A percentile compares a stretch with the other conserved stretches of the same genome.
Conservation (phyloP, 2,329 filamentous ascomycete species). For the Emmonsiellopsis sp. region DNA sequence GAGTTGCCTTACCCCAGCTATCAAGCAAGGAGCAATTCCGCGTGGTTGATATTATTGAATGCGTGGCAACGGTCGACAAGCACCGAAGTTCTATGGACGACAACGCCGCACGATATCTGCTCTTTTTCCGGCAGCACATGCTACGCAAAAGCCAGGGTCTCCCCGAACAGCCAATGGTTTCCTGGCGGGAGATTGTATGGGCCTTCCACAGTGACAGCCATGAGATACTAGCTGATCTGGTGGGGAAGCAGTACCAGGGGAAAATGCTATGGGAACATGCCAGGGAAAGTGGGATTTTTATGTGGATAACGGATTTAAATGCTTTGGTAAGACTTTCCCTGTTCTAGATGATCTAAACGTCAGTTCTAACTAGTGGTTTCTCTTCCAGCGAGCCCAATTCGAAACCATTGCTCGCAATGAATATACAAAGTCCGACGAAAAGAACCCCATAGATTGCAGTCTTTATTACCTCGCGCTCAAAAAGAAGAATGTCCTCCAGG, state of each 20-base stretch:
- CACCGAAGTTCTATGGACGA: slow-evolving; percentile 84
- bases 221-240: slow-evolving; percentile 79
- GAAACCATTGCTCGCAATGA: slow-evolving; percentile 88
- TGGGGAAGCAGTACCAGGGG: slow-evolving; percentile 68
- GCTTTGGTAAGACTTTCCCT: slow-evolving; percentile 56
- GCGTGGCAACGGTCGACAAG: slow-evolving; percentile 72
- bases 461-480: slow-evolving; percentile 83
- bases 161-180: slow-evolving; percentile 47
- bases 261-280: slow-evolving; percentile 79
- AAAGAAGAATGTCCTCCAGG: slow-evolving; percentile 84
- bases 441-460: slow-evolving; percentile 84
- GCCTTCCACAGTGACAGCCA: slow-evolving; percentile 51
- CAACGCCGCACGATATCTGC: slow-evolving; percentile 76
- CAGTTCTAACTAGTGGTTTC: slow-evolving; percentile 7
- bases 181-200: slow-evolving; percentile 45
- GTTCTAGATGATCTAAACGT: not conserved
- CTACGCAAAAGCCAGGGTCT: slow-evolving; percentile 58
- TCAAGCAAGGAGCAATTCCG: slow-evolving; percentile 82
- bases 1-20: slow-evolving; percentile 66
- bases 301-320: slow-evolving; percentile 77
- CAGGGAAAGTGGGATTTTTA: slow-evolving; percentile 78
- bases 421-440: slow-evolving; percentile 78
- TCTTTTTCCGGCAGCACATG: slow-evolving; percentile 77
- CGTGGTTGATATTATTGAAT: slow-evolving; percentile 75
- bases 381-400: slow-evolving; percentile 60